These are phyloP conservation scores for Tylopilus subfusipes DNA, from an alignment of 768 basidiomycete species.

Conservation along the genomic window DNA sequence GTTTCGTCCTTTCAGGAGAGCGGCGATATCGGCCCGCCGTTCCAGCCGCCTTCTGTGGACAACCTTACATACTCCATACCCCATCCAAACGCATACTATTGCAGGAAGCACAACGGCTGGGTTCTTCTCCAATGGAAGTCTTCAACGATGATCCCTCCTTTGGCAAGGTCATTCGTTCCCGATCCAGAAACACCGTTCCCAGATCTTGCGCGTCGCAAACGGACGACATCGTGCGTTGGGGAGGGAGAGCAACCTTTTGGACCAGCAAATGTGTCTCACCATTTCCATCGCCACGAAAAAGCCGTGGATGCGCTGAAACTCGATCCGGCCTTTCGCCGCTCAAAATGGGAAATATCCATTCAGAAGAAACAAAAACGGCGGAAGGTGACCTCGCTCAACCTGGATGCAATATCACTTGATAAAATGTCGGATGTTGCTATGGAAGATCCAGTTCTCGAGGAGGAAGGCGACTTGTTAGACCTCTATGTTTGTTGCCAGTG, in stretches of 20 bases:
- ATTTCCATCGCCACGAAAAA: constrained; percentile 72
- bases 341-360: constrained; percentile 57
- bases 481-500: constrained; percentile 86
- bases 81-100: constrained; percentile 81
- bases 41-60: constrained; percentile 48
- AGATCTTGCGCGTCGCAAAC: constrained; percentile 47
- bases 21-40: constrained; percentile 12
- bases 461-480: constrained; percentile 61
- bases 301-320: constrained; percentile 70
- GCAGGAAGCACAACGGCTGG: constrained; percentile 80
- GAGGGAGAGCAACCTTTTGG: constrained; percentile 46
- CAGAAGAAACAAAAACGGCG: constrained; percentile 53
- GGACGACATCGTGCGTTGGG: constrained; percentile 50
- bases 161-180: constrained; percentile 51
- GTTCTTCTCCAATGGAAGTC: constrained; percentile 69
- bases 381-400: constrained; percentile 42
- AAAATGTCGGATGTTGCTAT: constrained; percentile 28
- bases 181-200: constrained; percentile 48
- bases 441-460: constrained; percentile 30
- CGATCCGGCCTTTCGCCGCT: constrained; percentile 54
- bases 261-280: constrained; percentile 63
- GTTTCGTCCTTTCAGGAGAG: constrained; percentile 21
- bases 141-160: constrained; percentile 57
- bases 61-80: constrained; percentile 70
- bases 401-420: constrained; percentile 23